Percentiles rank a stretch among this genome's conserved stretches.
phyloP scores from a whole-genome alignment of 345 rosid species.

The Eucalyptus fibrosa region DNA sequence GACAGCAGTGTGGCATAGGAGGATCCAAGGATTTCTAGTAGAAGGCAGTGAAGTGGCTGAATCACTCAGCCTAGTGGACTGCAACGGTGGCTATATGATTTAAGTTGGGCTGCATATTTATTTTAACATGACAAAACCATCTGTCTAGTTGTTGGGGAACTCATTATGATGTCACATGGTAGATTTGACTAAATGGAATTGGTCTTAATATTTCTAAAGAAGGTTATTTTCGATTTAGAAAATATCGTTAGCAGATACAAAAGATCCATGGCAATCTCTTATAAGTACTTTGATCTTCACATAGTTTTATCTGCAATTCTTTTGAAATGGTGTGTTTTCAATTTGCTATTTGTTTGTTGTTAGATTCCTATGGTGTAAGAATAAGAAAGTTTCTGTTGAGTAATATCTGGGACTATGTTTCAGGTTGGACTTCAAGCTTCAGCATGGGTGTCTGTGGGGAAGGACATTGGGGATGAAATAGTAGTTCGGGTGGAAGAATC shows the following conservation, averaged over 20 bases:
- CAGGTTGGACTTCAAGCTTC: constrained; percentile 84
- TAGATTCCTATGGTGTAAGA: not conserved
- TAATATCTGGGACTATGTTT: not conserved
- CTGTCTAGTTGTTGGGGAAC: not conserved
- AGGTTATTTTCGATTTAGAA: not conserved
- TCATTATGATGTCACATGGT: not conserved
- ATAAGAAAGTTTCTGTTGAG: not conserved
- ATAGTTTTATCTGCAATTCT: not conserved
- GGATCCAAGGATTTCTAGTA: not conserved
- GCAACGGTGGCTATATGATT: not conserved
- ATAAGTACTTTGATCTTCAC: not conserved
- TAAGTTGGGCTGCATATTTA: not conserved
- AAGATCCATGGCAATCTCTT: not conserved
- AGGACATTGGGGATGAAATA: constrained; percentile 72
- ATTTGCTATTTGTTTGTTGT: not conserved
- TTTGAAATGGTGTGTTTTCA: not conserved
- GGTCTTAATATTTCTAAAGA: not conserved
- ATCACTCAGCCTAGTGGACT: not conserved
- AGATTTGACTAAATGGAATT: not conserved
- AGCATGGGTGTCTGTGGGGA: constrained; percentile 71
- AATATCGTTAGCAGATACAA: not conserved
- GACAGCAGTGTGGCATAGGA: not conserved
- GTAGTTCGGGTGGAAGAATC: constrained; percentile 75
- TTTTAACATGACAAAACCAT: not conserved
- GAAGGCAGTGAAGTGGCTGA: not conserved